A percentile compares a stretch with the other conserved stretches of the same genome.
Evolutionary conservation across 495 filamentous ascomycete species (phyloP).

Genomic region (Lindgomyces ingoldianus): DNA sequence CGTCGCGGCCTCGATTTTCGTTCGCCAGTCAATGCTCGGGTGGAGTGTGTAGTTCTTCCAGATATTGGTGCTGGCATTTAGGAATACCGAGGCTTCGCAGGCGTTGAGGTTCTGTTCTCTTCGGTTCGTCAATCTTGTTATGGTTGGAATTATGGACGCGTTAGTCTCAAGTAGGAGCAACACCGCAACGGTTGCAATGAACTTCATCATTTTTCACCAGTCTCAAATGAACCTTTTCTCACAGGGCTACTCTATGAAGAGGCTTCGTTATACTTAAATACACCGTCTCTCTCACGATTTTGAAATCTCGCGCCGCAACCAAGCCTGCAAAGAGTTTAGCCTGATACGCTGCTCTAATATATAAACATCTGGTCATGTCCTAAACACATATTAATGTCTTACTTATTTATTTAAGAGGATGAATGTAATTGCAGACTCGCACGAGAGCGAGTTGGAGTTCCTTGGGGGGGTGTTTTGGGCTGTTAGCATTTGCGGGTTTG

Average conservation of each 20-base stretch:
- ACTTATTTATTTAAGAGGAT: not conserved
- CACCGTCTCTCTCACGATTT: not conserved
- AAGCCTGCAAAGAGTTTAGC: not conserved
- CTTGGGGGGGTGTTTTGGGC: too few relatives aligned
- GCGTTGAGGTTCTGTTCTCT: not conserved
- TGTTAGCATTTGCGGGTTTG: too few relatives aligned
- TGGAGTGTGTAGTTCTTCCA: slow-evolving; percentile 15
- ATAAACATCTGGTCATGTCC: not conserved
- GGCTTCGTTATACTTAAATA: not conserved
- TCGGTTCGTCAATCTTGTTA: not conserved
- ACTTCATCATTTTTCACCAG: too few relatives aligned
- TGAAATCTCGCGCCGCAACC: not conserved
- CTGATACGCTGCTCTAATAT: not conserved
- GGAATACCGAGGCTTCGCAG: not conserved
- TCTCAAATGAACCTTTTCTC: too few relatives aligned
- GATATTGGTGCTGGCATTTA: slow-evolving; percentile 12
- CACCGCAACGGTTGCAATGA: too few relatives aligned
- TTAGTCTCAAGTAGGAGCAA: not conserved
- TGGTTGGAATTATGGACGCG: too few relatives aligned
- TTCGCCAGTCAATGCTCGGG: slow-evolving; percentile 7
- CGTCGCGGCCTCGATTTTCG: not conserved
- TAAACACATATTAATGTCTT: not conserved
- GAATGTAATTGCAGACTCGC: too few relatives aligned
- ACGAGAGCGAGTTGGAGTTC: too few relatives aligned
- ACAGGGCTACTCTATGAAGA: not conserved